Evolutionary conservation across 805 yeast genomes (phyloP).

Genomic region (Grigorovia yakushimaensis): DNA sequence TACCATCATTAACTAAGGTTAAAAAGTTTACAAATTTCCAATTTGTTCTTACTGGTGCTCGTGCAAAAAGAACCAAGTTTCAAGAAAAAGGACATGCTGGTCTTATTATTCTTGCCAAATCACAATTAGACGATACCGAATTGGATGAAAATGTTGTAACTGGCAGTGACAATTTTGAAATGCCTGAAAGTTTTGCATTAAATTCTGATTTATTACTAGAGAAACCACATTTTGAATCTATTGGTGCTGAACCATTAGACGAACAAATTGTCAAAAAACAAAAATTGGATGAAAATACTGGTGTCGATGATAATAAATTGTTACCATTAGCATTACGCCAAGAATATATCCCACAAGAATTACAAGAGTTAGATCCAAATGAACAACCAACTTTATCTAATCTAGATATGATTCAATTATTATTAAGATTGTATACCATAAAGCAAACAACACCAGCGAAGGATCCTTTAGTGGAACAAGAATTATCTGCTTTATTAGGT

Average conservation of each 20-base stretch:
- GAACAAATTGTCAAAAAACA: conserved; percentile 33
- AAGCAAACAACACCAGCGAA: conserved; percentile 64
- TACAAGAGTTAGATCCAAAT: conserved; percentile 63
- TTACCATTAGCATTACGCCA: conserved; percentile 55
- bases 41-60: conserved; percentile 73
- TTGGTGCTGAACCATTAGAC: conserved; percentile 40
- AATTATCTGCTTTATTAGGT: conserved; percentile 63
- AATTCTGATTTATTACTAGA: conserved; percentile 75
- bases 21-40: conserved; percentile 49
- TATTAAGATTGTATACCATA: conserved; percentile 55
- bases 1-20: conserved; percentile 46
- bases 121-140: conserved; percentile 16
- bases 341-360: conserved; percentile 49
- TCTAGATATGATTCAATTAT: conserved; percentile 63
- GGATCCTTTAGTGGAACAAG: conserved; percentile 68
- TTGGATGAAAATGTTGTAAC: no score
- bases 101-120: conserved; percentile 65
- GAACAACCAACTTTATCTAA: conserved; percentile 64
- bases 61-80: conserved; percentile 77
- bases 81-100: conserved; percentile 67
- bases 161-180: neutral
- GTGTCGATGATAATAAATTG: conserved; percentile 35
- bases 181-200: conserved; percentile 51
- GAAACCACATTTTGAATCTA: conserved; percentile 56
- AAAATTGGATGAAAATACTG: conserved; percentile 20